A percentile compares a stretch with the other conserved stretches of the same genome.
Conservation (phyloP, 495 filamentous ascomycete genomes). For the Evernia prunastri region DNA sequence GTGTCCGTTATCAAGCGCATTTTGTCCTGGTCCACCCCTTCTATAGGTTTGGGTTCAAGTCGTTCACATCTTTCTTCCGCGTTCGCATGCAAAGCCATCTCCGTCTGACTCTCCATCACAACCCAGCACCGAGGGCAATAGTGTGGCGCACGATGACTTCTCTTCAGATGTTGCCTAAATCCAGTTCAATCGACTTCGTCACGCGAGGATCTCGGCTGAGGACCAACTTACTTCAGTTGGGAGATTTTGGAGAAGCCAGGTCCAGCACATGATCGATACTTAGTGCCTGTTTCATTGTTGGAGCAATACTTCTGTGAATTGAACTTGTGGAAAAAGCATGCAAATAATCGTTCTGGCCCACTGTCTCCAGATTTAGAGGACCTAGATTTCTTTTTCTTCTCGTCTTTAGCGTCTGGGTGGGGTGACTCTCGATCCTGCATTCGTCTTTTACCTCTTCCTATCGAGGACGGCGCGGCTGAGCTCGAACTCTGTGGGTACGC, state of each 20-base stretch:
- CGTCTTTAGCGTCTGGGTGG: not conserved
- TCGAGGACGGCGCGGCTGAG: not conserved
- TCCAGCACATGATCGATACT: conserved; percentile 9
- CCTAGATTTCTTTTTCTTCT: not conserved
- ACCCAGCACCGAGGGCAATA: conserved; percentile 12
- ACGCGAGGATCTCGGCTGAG: not conserved
- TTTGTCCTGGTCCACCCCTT: conserved; percentile 6
- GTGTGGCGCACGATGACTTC: not conserved
- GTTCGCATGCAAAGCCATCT: conserved; percentile 11
- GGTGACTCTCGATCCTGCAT: not conserved
- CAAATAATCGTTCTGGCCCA: not conserved
- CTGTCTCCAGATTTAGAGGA: not conserved
- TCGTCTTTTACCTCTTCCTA: not conserved
- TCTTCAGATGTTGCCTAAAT: conserved; percentile 10
- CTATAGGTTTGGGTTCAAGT: not conserved
- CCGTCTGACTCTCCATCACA: not conserved
- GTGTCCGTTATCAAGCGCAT: conserved; percentile 6
- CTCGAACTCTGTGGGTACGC: not conserved
- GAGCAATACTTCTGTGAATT: conserved; percentile 3
- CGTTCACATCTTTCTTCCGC: not conserved
- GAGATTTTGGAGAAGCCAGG: conserved; percentile 3
- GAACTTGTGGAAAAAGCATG: not conserved
- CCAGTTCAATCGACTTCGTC: not conserved
- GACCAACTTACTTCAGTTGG: not conserved
- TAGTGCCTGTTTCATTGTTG: not conserved